Conservation (phyloP, 2,329 filamentous ascomycete genomes). For the Cryphonectria nitschkei region DNA sequence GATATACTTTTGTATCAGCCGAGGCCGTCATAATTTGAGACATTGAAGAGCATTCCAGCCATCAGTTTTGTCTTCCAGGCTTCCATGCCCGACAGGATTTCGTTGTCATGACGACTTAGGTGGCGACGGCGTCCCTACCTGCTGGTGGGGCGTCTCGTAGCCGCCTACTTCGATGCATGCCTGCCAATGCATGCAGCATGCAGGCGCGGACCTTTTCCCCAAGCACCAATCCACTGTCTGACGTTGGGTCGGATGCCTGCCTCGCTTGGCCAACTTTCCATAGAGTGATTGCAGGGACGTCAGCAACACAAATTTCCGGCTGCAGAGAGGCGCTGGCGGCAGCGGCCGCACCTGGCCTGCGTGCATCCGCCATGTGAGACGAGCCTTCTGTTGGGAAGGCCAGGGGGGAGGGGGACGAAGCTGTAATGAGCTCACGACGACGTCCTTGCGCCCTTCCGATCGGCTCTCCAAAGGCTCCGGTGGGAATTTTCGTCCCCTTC, state of each 20-base stretch:
- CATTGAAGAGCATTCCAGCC: slow-evolving; percentile 1
- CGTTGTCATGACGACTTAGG: slow-evolving; percentile 27
- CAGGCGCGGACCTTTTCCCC: slow-evolving; percentile 9
- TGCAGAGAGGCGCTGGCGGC: slow-evolving; percentile 3
- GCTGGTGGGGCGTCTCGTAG: slow-evolving; percentile 17
- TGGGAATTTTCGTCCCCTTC: background rate
- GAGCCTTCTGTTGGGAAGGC: background rate
- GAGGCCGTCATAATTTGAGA: background rate
- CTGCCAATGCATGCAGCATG: slow-evolving; percentile 21
- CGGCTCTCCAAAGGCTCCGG: background rate
- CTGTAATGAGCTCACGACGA: background rate
- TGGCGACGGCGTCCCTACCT: background rate
- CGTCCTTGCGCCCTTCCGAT: background rate
- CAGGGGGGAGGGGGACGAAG: background rate
- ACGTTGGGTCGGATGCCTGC: background rate
- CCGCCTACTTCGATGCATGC: slow-evolving; percentile 21
- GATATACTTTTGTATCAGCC: background rate
- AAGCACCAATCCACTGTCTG: slow-evolving; percentile 1
- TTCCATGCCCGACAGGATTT: background rate
- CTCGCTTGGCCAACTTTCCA: background rate
- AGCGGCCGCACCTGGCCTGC: slow-evolving; percentile 7
- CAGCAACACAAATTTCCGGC: background rate
- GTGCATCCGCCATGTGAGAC: background rate
- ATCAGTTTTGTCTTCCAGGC: background rate
- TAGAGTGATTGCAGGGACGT: slow-evolving; percentile 2